Percentiles rank a stretch among this genome's conserved stretches.
Evolutionary conservation across 305 asterid genomes (phyloP).

Genomic region (Striga hermonthica): DNA sequence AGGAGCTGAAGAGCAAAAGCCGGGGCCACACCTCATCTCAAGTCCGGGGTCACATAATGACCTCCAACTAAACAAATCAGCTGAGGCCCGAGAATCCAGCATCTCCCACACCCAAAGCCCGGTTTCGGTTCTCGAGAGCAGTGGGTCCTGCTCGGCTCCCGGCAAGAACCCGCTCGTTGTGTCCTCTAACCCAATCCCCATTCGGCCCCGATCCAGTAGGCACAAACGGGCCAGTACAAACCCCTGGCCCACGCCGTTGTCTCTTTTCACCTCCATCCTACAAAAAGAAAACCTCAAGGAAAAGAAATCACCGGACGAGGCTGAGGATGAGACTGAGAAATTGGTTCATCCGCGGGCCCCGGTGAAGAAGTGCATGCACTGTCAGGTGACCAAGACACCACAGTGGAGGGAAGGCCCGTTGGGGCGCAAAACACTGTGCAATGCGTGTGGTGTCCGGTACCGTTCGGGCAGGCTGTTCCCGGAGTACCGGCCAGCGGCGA

Average conservation of each 20-base stretch:
- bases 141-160: constrained; percentile 39
- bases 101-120: constrained; percentile 54
- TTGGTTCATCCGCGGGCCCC: constrained; percentile 10
- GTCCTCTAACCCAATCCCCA: constrained; percentile 33
- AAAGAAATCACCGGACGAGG: constrained; percentile 32
- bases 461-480: constrained; percentile 64
- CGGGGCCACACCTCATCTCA: constrained; percentile 21
- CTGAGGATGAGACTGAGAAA: constrained; percentile 27
- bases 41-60: constrained; percentile 26
- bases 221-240: constrained; percentile 35
- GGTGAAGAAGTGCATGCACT: constrained; percentile 59
- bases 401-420: constrained; percentile 75
- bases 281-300: constrained; percentile 34
- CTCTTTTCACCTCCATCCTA: constrained; percentile 26
- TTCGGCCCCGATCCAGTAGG: constrained; percentile 57
- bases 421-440: constrained; percentile 68
- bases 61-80: constrained; percentile 27
- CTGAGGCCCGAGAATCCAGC: constrained; percentile 38
- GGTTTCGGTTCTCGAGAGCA: constrained; percentile 60
- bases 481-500: constrained; percentile 68
- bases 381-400: constrained; percentile 62
- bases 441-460: constrained; percentile 71
- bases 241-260: constrained; percentile 48
- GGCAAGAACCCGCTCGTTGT: constrained; percentile 32
- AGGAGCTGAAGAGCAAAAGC: constrained; percentile 35